phyloP scores from a whole-genome alignment of 2,329 filamentous ascomycete species.

The Fusarium sp. region DNA sequence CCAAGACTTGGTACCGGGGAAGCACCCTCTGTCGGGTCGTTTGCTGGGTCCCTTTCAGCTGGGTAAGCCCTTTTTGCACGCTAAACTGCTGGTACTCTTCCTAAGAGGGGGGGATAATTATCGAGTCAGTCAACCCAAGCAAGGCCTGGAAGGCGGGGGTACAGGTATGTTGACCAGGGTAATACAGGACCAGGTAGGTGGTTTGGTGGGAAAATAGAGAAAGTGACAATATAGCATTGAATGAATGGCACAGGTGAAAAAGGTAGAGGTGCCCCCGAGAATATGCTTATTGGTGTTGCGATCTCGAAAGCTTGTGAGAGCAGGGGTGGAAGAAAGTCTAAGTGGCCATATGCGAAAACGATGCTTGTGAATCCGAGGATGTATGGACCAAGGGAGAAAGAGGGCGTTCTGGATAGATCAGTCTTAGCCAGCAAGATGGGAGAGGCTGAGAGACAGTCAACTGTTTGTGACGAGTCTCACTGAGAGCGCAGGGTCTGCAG shows the following conservation, averaged over 20 bases:
- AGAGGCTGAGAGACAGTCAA: conserved; percentile 10
- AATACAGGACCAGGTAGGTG: conserved; percentile 11
- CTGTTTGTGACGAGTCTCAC: conserved; percentile 35
- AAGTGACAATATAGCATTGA: conserved; percentile 4
- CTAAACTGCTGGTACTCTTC: conserved; percentile 26
- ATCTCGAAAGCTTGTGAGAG: conserved; percentile 5
- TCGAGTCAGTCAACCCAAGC: conserved; percentile 46
- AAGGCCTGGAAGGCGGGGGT: conserved; percentile 35
- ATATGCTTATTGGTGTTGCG: conserved; percentile 27
- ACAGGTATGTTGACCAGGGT: conserved; percentile 19
- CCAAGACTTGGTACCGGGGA: conserved; percentile 19
- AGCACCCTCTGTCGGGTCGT: conserved; percentile 27
- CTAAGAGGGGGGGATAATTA: conserved; percentile 28
- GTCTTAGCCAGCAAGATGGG: conserved; percentile 1
- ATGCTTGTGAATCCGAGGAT: conserved; percentile 35
- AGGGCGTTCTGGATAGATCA: conserved; percentile 12
- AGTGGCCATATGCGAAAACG: conserved; percentile 21
- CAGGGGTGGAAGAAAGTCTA: conserved; percentile 20
- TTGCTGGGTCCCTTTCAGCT: conserved; percentile 43
- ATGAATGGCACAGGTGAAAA: conserved; percentile 17
- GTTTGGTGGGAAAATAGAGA: conserved; percentile 22
- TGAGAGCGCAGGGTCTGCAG: conserved; percentile 14
- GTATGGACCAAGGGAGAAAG: conserved; percentile 21
- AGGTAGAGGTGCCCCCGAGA: conserved; percentile 4
- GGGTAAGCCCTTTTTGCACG: conserved; percentile 25